Base-by-base conservation (phyloP, 2,329 filamentous ascomycete species). In the Cercospora citrullina region DNA sequence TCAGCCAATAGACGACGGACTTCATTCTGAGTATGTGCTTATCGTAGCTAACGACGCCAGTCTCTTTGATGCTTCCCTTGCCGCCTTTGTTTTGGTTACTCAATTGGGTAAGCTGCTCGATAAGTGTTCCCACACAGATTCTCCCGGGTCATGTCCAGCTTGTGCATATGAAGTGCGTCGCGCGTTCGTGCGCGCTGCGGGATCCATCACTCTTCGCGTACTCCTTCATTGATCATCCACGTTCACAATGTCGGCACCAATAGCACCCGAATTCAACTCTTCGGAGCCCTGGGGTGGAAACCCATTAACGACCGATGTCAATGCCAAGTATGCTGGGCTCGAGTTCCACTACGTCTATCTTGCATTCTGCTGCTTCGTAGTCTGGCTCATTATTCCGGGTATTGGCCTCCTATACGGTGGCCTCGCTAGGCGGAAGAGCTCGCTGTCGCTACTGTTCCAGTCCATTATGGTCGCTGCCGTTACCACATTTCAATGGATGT, bases 371-470 rank as follows among this genome's bases (percentile, higher is more conserved):
- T 82, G 80, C 14, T 87, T 86, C 76, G 82, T 90, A 64, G 87
- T 90, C 64, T 90, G 86, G 84, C 78, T 90, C 61, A 90, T 90
- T 75, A 88, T 90, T 66, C 88, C 88, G 0, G 88, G 87, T 21
- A 87, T 90, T 71, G 88, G 87, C 59, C 81, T 90, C 7, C 80
- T 90, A 0, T 90, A 90, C 77, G 85, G 87, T 66, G 88, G 88
- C 64, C 83, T 90, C 30, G 84, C 87, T 5, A 83, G 87, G 36
- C 81, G 87, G 71, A 90, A 90, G 79, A 88, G 86, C 14, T 85
- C 87, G 5, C 80, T 90, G 30, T 80, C 87, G 3, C 80, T 90
- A 60, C 80, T 90, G 2, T 90, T 90, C 77, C 88, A 90, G 75
- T 85, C 84, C 7, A 79, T 89, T 36, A 84, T 88, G 77, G 84